Conservation (phyloP, 176 grass and related monocot genomes). For the Aegilops umbellulata region DNA sequence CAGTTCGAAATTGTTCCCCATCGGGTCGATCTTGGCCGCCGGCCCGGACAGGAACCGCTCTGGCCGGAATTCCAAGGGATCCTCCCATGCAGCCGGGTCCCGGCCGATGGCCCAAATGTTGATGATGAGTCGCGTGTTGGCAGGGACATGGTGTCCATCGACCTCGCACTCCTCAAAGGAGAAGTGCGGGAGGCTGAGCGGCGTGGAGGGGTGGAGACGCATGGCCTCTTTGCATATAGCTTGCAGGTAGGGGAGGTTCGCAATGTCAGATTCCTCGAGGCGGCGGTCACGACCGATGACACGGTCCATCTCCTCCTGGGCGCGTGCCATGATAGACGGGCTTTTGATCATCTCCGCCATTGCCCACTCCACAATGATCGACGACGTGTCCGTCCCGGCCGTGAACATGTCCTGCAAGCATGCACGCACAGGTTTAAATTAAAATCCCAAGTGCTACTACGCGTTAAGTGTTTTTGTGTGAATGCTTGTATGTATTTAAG, state of each 20-base stretch:
- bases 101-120: constrained; percentile 90
- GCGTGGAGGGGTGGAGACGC: constrained; percentile 71
- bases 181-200: constrained; percentile 78
- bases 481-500: neutral
- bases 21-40: constrained; percentile 40
- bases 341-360: constrained; percentile 65
- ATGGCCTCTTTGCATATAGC: constrained; percentile 78
- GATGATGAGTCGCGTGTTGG: constrained; percentile 57
- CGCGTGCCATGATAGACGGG: constrained; percentile 40
- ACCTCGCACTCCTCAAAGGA: constrained; percentile 66
- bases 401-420: constrained; percentile 78
- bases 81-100: constrained; percentile 49
- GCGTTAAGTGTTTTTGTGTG: neutral
- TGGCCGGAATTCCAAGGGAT: constrained; percentile 63
- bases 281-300: constrained; percentile 51
- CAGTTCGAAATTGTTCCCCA: constrained; percentile 76
- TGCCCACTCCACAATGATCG: constrained; percentile 88
- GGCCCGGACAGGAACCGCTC: constrained; percentile 54
- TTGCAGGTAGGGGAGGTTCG: constrained; percentile 63
- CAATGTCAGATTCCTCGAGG: constrained; percentile 61
- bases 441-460: no score
- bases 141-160: constrained; percentile 50
- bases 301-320: constrained; percentile 63
- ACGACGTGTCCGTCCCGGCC: constrained; percentile 84
- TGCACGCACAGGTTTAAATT: no score